Percentiles rank a stretch among this genome's conserved stretches.
phyloP scores from a whole-genome alignment of 1,139 yeast genomes.

The Candida freyschussii region DNA sequence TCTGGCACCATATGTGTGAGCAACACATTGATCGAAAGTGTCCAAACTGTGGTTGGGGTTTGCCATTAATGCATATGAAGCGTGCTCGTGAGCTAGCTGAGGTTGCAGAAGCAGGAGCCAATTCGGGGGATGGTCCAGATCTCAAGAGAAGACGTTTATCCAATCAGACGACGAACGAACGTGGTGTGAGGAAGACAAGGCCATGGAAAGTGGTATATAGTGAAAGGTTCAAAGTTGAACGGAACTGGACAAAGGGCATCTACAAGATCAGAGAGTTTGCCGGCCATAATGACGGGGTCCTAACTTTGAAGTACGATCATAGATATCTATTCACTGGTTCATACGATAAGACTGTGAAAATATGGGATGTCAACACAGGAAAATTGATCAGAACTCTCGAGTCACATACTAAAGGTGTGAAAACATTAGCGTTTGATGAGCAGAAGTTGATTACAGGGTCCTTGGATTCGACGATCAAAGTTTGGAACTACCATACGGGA shows the following conservation, averaged over 20 bases:
- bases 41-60: constrained; percentile 98
- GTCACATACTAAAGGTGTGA: constrained; percentile 85
- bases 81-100: constrained; percentile 55
- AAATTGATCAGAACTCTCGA: constrained; percentile 67
- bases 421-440: constrained; percentile 78
- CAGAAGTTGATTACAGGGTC: constrained; percentile 91
- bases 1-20: constrained; percentile 98
- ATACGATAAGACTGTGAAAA: constrained; percentile 79
- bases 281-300: constrained; percentile 86
- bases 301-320: constrained; percentile 78
- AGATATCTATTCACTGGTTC: constrained; percentile 85
- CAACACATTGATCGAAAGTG: constrained; percentile 97
- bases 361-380: constrained; percentile 85
- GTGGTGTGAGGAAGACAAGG: constrained; percentile 41
- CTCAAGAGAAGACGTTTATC: constrained; percentile 22
- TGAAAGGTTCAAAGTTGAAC: constrained; percentile 85
- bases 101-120: constrained; percentile 29
- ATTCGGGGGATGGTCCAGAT: constrained; percentile 4
- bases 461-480: constrained; percentile 83
- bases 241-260: constrained; percentile 88
- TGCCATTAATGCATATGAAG: constrained; percentile 85
- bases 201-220: constrained; percentile 97
- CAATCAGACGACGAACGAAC: constrained; percentile 18
- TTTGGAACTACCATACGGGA: constrained; percentile 95
- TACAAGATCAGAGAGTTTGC: constrained; percentile 59